Base-by-base conservation (phyloP, 1,284 basidiomycete species). In the Tilletiopsis washingtonensis region DNA sequence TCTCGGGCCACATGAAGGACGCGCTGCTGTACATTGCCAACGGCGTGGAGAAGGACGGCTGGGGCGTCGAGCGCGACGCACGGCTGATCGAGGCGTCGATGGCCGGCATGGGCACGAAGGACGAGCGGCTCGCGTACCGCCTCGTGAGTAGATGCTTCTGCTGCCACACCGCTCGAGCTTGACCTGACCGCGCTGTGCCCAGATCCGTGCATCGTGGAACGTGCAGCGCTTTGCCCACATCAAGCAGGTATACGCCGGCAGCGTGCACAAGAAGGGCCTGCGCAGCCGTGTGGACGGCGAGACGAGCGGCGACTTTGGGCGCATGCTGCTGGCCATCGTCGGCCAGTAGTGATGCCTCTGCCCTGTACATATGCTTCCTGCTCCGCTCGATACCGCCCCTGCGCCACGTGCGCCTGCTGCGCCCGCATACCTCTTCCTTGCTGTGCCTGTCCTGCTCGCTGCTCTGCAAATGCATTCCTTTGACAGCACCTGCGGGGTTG, bases 71-170 rank as follows among this genome's bases (percentile, higher is more conserved):
- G 45, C 47, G 71, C 14, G 71, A 73, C 46, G 72, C 71, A 4
- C 55, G 62, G 5, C 37, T 69, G 32, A 47, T 74, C 19, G 62
- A 72, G 54, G 63, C 62, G 23, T 54, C 63, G 27, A 71, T 72
- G 70, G 58, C 59, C 27, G 71, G 71, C 17, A 53, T 64, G 47
- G 71, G 71, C 5, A 74, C 71, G 21, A 64, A 69, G 40, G 64
- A 64, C 47, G 61, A 62, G 43, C 51, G 54, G 19, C 47, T 63
- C 4, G 40, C 66, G 49, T 59, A 62, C 38, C 56, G 72, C 19
- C 44, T 73, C 25, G 53, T 56, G 32, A 11, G 32, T 34, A 11
- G 12, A 12, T 11, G 32, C 32, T 34, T 17, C 32, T 34, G 17
- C 12, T 34, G 32, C 32, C 12, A 17, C 12, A 12, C 5, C 53